A percentile compares a stretch with the other conserved stretches of the same genome.
Conservation (phyloP, 345 rosid species). For the Noccaea caerulescens region DNA sequence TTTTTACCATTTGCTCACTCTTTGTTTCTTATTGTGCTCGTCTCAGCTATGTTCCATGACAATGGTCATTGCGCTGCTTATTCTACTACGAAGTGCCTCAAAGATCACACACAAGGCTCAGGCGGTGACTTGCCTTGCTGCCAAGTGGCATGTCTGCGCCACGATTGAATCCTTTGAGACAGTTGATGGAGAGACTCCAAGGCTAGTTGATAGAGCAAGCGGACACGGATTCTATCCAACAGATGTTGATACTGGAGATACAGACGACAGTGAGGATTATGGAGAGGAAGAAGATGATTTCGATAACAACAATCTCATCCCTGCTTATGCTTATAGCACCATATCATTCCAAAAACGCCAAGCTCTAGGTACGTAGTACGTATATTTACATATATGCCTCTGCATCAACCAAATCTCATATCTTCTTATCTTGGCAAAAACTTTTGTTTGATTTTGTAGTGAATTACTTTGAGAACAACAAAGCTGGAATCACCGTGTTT, state of each 20-base stretch:
- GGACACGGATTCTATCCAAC: conserved; percentile 32
- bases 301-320: conserved; percentile 70
- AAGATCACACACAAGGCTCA: conserved; percentile 97
- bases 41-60: conserved; percentile 82
- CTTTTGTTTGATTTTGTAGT: conserved; percentile 53
- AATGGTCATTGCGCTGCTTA: conserved; percentile 62
- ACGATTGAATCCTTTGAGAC: conserved; percentile 71
- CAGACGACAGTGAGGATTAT: conserved; percentile 56
- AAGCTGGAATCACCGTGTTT: conserved; percentile 82
- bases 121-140: conserved; percentile 78
- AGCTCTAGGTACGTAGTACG: conserved; percentile 77
- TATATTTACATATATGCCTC: not conserved
- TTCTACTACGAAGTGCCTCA: conserved; percentile 79
- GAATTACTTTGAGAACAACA: conserved; percentile 88
- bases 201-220: conserved; percentile 34
- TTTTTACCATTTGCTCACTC: conserved; percentile 15
- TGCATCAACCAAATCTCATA: conserved; percentile 3
- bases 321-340: conserved; percentile 69
- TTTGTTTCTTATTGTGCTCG: not conserved
- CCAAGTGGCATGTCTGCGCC: conserved; percentile 93
- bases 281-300: conserved; percentile 88
- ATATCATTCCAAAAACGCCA: conserved; percentile 91
- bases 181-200: conserved; percentile 74
- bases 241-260: conserved; percentile 54
- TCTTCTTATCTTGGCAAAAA: not conserved